Evolutionary conservation across 2,329 filamentous ascomycete species (phyloP).

Genomic region (Emergomyces orientalis): DNA sequence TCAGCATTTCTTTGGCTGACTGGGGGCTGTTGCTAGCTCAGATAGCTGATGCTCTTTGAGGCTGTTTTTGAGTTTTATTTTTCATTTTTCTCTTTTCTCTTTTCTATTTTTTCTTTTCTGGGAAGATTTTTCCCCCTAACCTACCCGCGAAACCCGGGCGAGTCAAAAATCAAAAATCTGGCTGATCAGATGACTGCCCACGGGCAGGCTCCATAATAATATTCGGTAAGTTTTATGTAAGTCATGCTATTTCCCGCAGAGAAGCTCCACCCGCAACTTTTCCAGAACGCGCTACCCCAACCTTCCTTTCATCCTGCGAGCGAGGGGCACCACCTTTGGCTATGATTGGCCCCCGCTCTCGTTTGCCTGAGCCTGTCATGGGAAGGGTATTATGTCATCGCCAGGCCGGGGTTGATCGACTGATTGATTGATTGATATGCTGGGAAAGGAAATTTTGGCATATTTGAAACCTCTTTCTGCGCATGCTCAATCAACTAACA

Average conservation of each 20-base stretch:
- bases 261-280: background rate
- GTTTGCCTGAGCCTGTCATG: background rate
- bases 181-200: background rate
- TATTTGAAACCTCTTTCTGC: background rate
- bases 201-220: background rate
- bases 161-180: background rate
- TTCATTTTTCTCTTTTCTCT: background rate
- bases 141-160: background rate
- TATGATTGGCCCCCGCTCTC: constrained; percentile 1
- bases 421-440: background rate
- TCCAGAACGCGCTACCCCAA: constrained; percentile 3
- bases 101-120: background rate
- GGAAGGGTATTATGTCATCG: background rate
- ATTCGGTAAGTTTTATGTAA: background rate
- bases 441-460: background rate
- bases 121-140: background rate
- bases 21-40: background rate
- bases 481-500: background rate
- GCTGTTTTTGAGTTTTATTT: background rate
- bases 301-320: background rate
- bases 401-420: background rate
- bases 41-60: background rate
- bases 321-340: background rate
- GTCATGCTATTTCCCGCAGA: background rate
- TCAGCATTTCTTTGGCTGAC: background rate